phyloP scores from a whole-genome alignment of 345 rosid genomes.

The Linum lewisii region DNA sequence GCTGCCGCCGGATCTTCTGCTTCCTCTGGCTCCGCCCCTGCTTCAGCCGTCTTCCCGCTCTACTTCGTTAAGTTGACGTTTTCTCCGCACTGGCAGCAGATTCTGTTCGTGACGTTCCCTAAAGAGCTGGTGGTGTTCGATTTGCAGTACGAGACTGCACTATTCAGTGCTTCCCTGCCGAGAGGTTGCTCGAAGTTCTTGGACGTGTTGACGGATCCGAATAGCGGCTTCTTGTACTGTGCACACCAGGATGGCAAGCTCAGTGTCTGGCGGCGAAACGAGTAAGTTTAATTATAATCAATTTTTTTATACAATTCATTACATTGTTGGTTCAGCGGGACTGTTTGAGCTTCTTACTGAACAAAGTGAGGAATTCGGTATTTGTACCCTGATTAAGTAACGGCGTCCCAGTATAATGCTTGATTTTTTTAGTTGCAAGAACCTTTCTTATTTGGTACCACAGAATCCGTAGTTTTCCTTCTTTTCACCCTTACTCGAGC shows the following conservation, averaged over 20 bases:
- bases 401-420: no score
- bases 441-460: no score
- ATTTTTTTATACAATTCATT: background rate
- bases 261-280: slow-evolving; percentile 88
- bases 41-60: slow-evolving; percentile 61
- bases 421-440: no score
- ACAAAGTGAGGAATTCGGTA: background rate
- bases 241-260: slow-evolving; percentile 86
- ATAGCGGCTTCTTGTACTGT: slow-evolving; percentile 65
- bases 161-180: slow-evolving; percentile 59
- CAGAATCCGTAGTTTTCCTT: background rate
- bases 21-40: slow-evolving; percentile 35
- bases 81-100: slow-evolving; percentile 75
- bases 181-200: slow-evolving; percentile 80
- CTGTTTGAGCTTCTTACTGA: background rate
- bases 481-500: background rate
- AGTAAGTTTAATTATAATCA: slow-evolving; percentile 30
- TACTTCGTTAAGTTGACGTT: slow-evolving; percentile 61
- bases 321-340: background rate
- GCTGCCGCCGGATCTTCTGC: slow-evolving; percentile 24
- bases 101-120: slow-evolving; percentile 72
- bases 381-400: background rate
- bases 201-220: slow-evolving; percentile 83
- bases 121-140: slow-evolving; percentile 83
- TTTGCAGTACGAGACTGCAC: slow-evolving; percentile 66